These are phyloP conservation scores for Poteriospumella lacustris DNA, from an alignment of 108 stramenopile genomes.

Conservation along the genomic window DNA sequence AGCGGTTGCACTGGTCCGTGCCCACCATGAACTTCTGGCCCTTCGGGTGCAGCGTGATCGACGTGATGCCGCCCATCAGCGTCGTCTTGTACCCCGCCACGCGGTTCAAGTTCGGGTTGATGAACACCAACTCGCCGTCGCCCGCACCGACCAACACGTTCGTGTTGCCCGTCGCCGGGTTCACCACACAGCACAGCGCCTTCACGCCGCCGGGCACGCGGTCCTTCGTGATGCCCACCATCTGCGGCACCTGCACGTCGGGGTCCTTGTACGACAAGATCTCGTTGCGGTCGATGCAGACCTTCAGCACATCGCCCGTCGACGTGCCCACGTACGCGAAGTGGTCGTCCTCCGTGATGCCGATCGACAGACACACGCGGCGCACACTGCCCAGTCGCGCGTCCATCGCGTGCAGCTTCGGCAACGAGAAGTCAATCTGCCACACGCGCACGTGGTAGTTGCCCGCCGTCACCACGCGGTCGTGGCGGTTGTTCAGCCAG, in stretches of 20 bases:
- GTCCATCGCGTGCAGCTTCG: constrained; percentile 71
- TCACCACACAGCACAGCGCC: constrained; percentile 60
- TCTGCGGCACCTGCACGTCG: constrained; percentile 54
- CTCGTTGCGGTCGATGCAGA: constrained; percentile 68
- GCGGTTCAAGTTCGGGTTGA: constrained; percentile 52
- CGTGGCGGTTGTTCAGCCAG: constrained; percentile 69
- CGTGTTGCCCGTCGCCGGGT: constrained; percentile 67
- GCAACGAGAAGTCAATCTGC: constrained; percentile 66
- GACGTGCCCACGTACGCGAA: constrained; percentile 68
- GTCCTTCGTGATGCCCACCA: constrained; percentile 56
- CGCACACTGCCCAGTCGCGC: constrained; percentile 67
- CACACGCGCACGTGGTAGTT: constrained; percentile 67
- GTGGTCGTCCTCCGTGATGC: constrained; percentile 67
- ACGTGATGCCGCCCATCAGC: constrained; percentile 69
- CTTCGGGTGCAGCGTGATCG: constrained; percentile 56
- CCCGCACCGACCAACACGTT: constrained; percentile 70
- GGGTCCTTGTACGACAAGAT: constrained; percentile 67
- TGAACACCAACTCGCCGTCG: constrained; percentile 65
- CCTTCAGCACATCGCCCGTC: constrained; percentile 74
- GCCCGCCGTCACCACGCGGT: constrained; percentile 73
- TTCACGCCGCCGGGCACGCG: constrained; percentile 64
- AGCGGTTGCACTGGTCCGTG: constrained; percentile 41
- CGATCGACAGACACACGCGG: constrained; percentile 64
- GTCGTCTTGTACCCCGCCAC: constrained; percentile 54
- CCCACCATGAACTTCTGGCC: constrained; percentile 61